A percentile compares a stretch with the other conserved stretches of the same genome.
Evolutionary conservation across 2,329 filamentous ascomycete genomes (phyloP).

Genomic region (Pezicula rhizophila): DNA sequence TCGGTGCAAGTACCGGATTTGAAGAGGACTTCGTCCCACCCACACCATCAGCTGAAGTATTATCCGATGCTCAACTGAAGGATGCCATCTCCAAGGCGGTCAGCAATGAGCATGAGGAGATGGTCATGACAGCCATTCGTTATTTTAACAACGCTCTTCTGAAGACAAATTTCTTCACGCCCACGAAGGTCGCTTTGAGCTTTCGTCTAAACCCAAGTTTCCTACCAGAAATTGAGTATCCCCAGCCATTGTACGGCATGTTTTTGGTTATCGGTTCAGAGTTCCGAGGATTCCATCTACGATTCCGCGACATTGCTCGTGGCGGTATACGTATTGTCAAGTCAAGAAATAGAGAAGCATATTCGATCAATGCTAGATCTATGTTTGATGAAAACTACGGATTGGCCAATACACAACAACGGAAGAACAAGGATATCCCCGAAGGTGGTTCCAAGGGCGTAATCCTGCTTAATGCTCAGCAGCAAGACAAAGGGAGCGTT

Average conservation of each 20-base stretch:
- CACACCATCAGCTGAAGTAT: slow-evolving; percentile 57
- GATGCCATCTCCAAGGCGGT: slow-evolving; percentile 74
- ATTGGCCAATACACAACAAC: slow-evolving; percentile 94
- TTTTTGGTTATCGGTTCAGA: slow-evolving; percentile 97
- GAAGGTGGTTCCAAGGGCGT: slow-evolving; percentile 98
- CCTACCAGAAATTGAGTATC: slow-evolving; percentile 86
- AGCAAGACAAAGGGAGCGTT: slow-evolving; percentile 86
- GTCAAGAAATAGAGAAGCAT: slow-evolving; percentile 92
- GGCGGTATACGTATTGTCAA: slow-evolving; percentile 98
- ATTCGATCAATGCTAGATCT: slow-evolving; percentile 91
- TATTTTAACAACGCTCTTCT: slow-evolving; percentile 90
- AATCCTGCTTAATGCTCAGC: slow-evolving; percentile 84
- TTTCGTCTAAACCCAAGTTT: slow-evolving; percentile 90
- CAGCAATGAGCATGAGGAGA: slow-evolving; percentile 89
- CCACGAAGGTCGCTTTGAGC: slow-evolving; percentile 94
- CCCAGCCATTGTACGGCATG: slow-evolving; percentile 92
- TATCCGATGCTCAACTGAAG: slow-evolving; percentile 68
- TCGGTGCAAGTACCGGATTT: slow-evolving; percentile 45
- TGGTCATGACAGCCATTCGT: slow-evolving; percentile 96
- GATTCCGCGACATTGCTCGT: slow-evolving; percentile 93
- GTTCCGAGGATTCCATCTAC: slow-evolving; percentile 93
- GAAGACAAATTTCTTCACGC: slow-evolving; percentile 93
- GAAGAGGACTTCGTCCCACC: slow-evolving; percentile 48
- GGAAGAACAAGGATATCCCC: slow-evolving; percentile 99
- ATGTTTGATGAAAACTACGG: slow-evolving; percentile 99